Evolutionary conservation across 1,284 basidiomycete species (phyloP).

Genomic region (Boletus smithii): DNA sequence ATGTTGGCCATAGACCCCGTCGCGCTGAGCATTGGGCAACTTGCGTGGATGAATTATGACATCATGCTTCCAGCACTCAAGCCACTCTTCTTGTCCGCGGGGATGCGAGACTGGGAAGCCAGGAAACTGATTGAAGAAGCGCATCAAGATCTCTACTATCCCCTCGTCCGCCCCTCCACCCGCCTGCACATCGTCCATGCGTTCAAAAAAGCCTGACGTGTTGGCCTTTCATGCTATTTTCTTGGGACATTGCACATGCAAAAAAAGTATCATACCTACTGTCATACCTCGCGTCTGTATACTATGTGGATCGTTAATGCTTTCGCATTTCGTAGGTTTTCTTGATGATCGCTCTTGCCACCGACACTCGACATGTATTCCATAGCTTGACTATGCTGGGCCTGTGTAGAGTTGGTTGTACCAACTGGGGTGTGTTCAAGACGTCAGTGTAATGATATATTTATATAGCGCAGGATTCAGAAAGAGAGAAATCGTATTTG

Average conservation of each 20-base stretch:
- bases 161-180: conserved; percentile 47
- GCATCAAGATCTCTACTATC: conserved; percentile 62
- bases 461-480: conserved; percentile 12
- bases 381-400: conserved; percentile 8
- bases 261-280: conserved; percentile 30
- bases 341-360: conserved; percentile 6
- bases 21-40: conserved; percentile 57
- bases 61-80: conserved; percentile 58
- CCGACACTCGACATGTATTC: conserved; percentile 10
- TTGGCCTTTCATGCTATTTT: conserved; percentile 41
- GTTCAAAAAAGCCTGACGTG: conserved; percentile 38
- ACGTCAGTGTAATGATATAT: conserved; percentile 24
- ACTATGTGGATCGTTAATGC: conserved; percentile 18
- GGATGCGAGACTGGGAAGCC: conserved; percentile 49
- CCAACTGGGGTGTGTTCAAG: background rate
- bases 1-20: conserved; percentile 29
- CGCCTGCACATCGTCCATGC: conserved; percentile 60
- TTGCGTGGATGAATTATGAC: conserved; percentile 69
- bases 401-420: background rate
- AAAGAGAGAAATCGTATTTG: too few species aligned
- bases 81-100: conserved; percentile 53
- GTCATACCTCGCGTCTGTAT: conserved; percentile 14
- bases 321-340: conserved; percentile 13
- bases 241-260: conserved; percentile 23
- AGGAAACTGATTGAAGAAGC: conserved; percentile 55